Conservation (phyloP, 163 green algal species). For the Volvox carteri region DNA sequence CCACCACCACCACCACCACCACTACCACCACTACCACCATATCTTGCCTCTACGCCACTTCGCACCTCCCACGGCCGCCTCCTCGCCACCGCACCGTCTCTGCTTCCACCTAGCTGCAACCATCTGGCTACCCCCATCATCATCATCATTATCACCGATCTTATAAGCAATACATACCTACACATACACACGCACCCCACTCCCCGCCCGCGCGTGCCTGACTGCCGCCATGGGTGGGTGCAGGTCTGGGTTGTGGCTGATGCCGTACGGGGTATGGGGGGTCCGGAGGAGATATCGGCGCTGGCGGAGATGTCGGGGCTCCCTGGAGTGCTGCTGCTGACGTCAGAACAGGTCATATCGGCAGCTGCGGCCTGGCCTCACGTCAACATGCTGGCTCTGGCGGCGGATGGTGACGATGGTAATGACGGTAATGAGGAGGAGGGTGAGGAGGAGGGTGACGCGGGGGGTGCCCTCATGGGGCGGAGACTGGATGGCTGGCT, state of each 20-base stretch:
- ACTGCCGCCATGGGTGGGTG: too few species aligned
- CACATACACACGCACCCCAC: too few species aligned
- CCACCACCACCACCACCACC: too few species aligned
- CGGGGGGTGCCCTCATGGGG: not conserved
- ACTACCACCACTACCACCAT: too few species aligned
- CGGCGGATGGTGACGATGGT: not conserved
- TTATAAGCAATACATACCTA: too few species aligned
- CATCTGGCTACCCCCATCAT: too few species aligned
- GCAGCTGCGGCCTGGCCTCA: slow-evolving; percentile 32
- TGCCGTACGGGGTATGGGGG: slow-evolving; percentile 18
- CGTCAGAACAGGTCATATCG: slow-evolving; percentile 12
- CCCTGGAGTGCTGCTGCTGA: slow-evolving; percentile 43
- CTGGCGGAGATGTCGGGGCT: slow-evolving; percentile 40
- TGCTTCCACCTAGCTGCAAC: too few species aligned
- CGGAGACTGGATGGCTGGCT: not conserved
- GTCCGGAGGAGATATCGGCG: slow-evolving; percentile 19
- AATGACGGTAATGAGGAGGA: not conserved
- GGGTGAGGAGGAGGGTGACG: not conserved
- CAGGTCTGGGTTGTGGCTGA: slow-evolving; percentile 44
- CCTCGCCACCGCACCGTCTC: too few species aligned
- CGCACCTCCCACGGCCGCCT: too few species aligned
- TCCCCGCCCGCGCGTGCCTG: too few species aligned
- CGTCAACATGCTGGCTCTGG: slow-evolving; percentile 5
- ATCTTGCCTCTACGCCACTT: too few species aligned
- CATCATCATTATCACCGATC: too few species aligned